A percentile compares a stretch with the other conserved stretches of the same genome.
Evolutionary conservation across 768 basidiomycete genomes (phyloP).

Genomic region (Gymnopilus junonius): DNA sequence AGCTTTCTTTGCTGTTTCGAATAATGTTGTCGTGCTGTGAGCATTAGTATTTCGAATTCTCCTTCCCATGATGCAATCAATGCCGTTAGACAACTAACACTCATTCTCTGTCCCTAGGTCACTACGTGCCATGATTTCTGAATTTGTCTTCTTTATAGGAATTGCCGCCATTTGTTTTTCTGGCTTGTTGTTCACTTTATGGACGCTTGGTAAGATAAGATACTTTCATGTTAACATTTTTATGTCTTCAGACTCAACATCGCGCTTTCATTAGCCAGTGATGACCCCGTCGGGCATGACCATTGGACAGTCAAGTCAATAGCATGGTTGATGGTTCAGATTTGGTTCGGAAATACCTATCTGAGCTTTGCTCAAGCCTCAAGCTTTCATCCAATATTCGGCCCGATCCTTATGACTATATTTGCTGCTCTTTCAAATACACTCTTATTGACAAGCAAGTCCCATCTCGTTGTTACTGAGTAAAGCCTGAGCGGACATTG

Average conservation of each 20-base stretch:
- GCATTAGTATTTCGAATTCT: constrained; percentile 22
- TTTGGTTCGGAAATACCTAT: constrained; percentile 84
- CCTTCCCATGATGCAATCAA: not conserved
- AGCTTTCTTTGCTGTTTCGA: constrained; percentile 80
- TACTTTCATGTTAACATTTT: not conserved
- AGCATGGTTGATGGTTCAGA: constrained; percentile 84
- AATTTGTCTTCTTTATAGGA: constrained; percentile 79
- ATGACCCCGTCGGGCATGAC: constrained; percentile 25
- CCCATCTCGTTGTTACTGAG: not conserved
- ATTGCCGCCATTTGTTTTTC: constrained; percentile 84
- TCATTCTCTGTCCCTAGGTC: constrained; percentile 48
- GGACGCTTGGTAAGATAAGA: constrained; percentile 45
- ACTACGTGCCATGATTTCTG: constrained; percentile 79
- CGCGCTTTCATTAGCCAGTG: constrained; percentile 27
- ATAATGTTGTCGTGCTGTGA: constrained; percentile 80
- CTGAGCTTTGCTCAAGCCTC: constrained; percentile 59
- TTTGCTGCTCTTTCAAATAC: constrained; percentile 84
- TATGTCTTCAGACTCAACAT: not conserved
- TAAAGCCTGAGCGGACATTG: not conserved
- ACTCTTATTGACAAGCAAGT: constrained; percentile 77
- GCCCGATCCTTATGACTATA: constrained; percentile 77
- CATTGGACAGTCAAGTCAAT: constrained; percentile 54
- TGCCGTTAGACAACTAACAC: not conserved
- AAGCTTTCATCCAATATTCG: constrained; percentile 71
- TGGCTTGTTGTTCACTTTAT: constrained; percentile 61